Base-by-base conservation (phyloP, 495 filamentous ascomycete genomes). In the Barbatosphaeria neglecta region DNA sequence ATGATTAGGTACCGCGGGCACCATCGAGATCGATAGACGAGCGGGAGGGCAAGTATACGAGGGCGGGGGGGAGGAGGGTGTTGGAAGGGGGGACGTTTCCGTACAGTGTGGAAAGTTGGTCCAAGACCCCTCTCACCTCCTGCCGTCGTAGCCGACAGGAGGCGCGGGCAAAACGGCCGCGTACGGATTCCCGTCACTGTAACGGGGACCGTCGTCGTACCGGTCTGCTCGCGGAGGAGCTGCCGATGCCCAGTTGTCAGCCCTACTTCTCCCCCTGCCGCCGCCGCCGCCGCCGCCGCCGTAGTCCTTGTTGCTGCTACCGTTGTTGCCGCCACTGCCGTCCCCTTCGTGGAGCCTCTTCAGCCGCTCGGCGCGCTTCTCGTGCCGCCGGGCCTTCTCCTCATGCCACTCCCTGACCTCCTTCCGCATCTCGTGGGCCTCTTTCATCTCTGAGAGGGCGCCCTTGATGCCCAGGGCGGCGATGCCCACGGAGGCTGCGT, bases 401-500 rank as follows among this genome's bases (percentile, higher is more conserved):
- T 58, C 43, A 51, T 69, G 62, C 64, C 64, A 73, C 56, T 72
- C 58, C 15, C 22, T 59, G 48, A 65, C 46, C 56, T 65, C 64
- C 23, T 70, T 60, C 47, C 53, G 45, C 51, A 63, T 52, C 37
- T 71, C 66, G 39, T 57, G 53, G 28, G 66, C 69, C 39, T 74
- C 69, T 55, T 72, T 71, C 50, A 74, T 50, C 60, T 90, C 86
- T 3, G 74, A 74, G 51, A 87, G 71, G 37, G 86, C 87, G 27
- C 83, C 81, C 64, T 88, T 89, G 71, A 94, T 83, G 58, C 89
- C 86, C 25, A 93, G 69, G 3, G 85, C 86, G 11, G 88, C 88
- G 42, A 95, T 83, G 51, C 87, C 87, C 1, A 94, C 69, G 28
- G 82, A 82, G 2, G 86, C 82, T 10, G 80, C 78, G 60, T 93